Evolutionary conservation across 164 flowering plant species (phyloP), one percentile per base, ranked within the genome.

Genomic region (Vitis rotundifolia): DNA sequence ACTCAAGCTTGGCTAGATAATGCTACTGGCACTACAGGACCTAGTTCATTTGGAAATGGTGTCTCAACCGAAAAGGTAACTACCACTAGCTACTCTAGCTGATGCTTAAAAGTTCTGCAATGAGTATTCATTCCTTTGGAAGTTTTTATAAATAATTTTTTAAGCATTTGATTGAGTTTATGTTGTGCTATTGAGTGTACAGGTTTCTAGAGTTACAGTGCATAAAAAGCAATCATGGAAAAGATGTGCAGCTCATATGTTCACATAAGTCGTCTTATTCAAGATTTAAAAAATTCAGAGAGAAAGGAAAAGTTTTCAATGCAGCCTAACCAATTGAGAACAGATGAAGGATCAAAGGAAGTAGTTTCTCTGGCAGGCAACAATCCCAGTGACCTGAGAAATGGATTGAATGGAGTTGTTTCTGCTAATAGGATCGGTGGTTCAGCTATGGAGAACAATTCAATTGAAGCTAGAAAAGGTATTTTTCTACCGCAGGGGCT

Each of bases 161-260:
- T 29, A 26, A 55, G 64, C 49, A 63, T 18, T 49, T 68, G 12
- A 69, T 54, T 15, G 16, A 58, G 49, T 2, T 15, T 48, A 11
- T 63, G 44, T 16, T 69, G 22, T 51, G 11, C 61, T 49, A 31
- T 65, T 63, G 16, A 44, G 29, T 70, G 22, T 67, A 48, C 83
- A 90, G 91, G 66, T 70, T 63, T 65, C 74, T 15, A 68, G 65
- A 61, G 72, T 47, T 68, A 9, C 52, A 12, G 64, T 29, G 55
- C 73, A 64, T 49, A 63, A 61, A 60, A 81, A 59, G 26, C n/a
- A n/a, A n/a, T 69, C 86, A 26, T 61, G 80, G 87, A n/a, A n/a
- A 92, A 83, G 78, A 77, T 83, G 88, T 68, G 80, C 81, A 2
- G 26, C 82, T 59, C 97, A n/a, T n/a, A 92, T 72, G 86, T 88